These are phyloP conservation scores for Backusella liffmaniae DNA, from an alignment of 192 early-diverging fungal species.

Conservation along the genomic window DNA sequence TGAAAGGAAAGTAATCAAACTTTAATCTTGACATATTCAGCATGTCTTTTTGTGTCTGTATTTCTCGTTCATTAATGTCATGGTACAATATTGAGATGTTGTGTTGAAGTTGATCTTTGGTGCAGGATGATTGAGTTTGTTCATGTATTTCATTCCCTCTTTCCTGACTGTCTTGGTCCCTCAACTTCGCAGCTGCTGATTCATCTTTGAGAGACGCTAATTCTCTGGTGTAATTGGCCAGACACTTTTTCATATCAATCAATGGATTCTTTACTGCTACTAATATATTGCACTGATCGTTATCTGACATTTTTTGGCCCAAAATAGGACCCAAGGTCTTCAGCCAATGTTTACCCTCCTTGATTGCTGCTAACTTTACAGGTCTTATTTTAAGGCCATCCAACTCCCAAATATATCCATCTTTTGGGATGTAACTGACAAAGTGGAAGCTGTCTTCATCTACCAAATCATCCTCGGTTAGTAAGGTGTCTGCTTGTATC, in stretches of 20 bases:
- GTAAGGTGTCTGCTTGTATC: not conserved
- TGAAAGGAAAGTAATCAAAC: not conserved
- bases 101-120: no score
- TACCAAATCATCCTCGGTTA: not conserved
- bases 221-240: not conserved
- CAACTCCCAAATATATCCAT: not conserved
- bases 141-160: not conserved
- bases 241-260: not conserved
- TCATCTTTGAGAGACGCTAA: not conserved
- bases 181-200: not conserved
- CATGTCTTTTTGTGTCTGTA: not conserved
- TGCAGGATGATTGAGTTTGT: not conserved
- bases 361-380: not conserved
- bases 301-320: not conserved
- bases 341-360: not conserved
- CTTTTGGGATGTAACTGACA: not conserved
- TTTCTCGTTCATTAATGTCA: not conserved
- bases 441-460: not conserved
- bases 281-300: not conserved
- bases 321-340: not conserved
- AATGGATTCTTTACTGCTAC: not conserved
- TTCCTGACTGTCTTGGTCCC: not conserved
- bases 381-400: not conserved
- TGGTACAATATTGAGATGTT: not conserved
- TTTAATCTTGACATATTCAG: not conserved